Base-by-base conservation (phyloP, 179 eudicot species). In the Drosera spatulata region DNA sequence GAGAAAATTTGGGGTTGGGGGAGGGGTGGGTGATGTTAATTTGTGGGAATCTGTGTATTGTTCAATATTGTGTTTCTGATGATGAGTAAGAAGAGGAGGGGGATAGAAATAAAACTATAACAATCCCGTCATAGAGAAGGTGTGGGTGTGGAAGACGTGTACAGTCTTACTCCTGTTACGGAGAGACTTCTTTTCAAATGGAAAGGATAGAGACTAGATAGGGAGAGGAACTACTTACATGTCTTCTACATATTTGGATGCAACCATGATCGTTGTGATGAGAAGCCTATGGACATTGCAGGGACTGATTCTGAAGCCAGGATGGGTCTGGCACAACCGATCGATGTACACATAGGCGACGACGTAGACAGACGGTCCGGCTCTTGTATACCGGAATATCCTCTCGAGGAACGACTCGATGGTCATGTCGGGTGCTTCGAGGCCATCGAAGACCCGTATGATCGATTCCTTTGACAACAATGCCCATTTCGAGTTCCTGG, bases 181-280 rank as follows among this genome's bases (percentile, higher is more conserved):
- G 33, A 22, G 33, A 22, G 33, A 22, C 1, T 22, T 22, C 33
- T 22, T 22, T 22, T 22, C 33, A 22, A 22, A 22, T 22, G 33
- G 33, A 22, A 22, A 22, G 33, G 33, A 22, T 22, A 22, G 33
- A 22, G 33, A 0, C 0, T 22, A 12, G 33, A 37, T 10, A 33
- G 41, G 10, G 64, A 50, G 10, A 6, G 7, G 33, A 22, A 22
- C 33, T 22, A 84, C 98, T 91, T 71, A 91, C 98, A 80, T 85
- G 79, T 91, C 98, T 69, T 91, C 98, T 2, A 86, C 98, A 61
- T 82, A 91, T 69, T 91, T 91, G 46, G 98, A 91, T 4, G 98
- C 91, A 46, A 91, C 86, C 96, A 91, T 83, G 46, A 91, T 81
- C 6, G 98, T 91, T 0, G 98, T 91, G 60, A 91, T 88, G 65